These are phyloP conservation scores for Botrytis byssoidea DNA, from an alignment of 2,329 filamentous ascomycete genomes.

Conservation along the genomic window DNA sequence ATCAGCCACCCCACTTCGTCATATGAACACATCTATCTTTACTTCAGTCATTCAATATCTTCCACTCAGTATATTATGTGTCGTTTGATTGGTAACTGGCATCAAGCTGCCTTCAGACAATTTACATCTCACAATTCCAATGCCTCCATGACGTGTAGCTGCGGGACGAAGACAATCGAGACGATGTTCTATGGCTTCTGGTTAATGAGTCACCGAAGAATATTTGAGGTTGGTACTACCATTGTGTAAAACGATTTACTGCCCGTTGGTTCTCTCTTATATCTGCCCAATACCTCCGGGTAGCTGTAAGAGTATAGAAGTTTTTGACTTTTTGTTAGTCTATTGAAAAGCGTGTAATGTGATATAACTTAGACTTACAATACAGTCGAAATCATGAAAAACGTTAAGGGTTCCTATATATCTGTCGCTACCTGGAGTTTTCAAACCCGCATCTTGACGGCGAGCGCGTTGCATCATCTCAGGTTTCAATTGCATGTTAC, in stretches of 20 bases:
- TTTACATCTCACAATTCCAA: neutral
- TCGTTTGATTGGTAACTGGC: no score
- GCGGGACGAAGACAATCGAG: neutral
- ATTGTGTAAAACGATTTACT: neutral
- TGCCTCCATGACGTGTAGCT: neutral
- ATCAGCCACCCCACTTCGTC: neutral
- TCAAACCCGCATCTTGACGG: neutral
- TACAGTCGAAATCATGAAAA: neutral
- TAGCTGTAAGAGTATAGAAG: neutral
- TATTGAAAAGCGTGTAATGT: neutral
- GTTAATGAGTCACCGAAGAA: neutral
- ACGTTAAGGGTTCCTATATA: neutral
- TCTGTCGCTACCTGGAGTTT: neutral
- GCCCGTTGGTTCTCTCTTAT: neutral
- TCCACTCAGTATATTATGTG: neutral
- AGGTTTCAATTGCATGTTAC: neutral
- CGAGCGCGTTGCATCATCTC: neutral
- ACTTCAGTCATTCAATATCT: neutral
- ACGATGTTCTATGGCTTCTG: neutral
- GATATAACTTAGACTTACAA: neutral
- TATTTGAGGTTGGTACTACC: neutral
- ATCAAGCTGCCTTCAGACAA: no score
- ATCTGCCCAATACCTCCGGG: neutral
- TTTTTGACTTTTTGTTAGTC: neutral
- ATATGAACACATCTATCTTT: neutral